A percentile compares a stretch with the other conserved stretches of the same genome.
phyloP scores from a whole-genome alignment of 2,329 filamentous ascomycete species.

The Elsinoe necatrix region DNA sequence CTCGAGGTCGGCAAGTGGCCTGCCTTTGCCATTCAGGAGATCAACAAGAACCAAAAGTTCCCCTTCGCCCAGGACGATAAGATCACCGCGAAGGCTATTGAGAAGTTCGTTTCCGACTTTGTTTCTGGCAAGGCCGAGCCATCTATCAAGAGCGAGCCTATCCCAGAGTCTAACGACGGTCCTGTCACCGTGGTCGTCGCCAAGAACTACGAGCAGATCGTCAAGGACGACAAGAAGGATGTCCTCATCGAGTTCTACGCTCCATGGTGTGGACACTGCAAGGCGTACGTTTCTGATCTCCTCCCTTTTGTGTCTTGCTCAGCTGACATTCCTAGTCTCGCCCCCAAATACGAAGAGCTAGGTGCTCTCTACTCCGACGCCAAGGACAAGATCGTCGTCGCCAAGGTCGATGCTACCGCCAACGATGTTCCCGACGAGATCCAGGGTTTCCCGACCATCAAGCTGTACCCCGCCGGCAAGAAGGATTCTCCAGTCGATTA shows the following conservation, averaged over 20 bases:
- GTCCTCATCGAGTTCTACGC: slow-evolving; percentile 98
- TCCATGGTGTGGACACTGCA: slow-evolving; percentile 69
- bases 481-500: slow-evolving; percentile 84
- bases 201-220: slow-evolving; percentile 84
- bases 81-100: slow-evolving; percentile 65
- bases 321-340: slow-evolving; percentile 37
- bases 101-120: slow-evolving; percentile 78
- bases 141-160: slow-evolving; percentile 96
- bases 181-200: slow-evolving; percentile 83
- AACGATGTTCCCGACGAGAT: slow-evolving; percentile 98
- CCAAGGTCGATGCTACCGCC: slow-evolving; percentile 89
- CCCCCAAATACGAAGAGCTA: slow-evolving; percentile 60
- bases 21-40: slow-evolving; percentile 95
- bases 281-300: slow-evolving; percentile 40
- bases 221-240: slow-evolving; percentile 91
- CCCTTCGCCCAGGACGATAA: slow-evolving; percentile 59
- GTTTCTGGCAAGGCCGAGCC: slow-evolving; percentile 80
- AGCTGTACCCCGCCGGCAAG: slow-evolving; percentile 84
- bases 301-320: not conserved
- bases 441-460: slow-evolving; percentile 97
- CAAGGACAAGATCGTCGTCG: slow-evolving; percentile 55
- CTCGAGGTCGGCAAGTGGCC: slow-evolving; percentile 93
- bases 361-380: slow-evolving; percentile 47
- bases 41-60: slow-evolving; percentile 92
- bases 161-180: slow-evolving; percentile 88